Percentiles rank a stretch among this genome's conserved stretches.
These are phyloP conservation scores for Gaultheria prostrata DNA, from an alignment of 148 eudicot species.

Conservation along the genomic window DNA sequence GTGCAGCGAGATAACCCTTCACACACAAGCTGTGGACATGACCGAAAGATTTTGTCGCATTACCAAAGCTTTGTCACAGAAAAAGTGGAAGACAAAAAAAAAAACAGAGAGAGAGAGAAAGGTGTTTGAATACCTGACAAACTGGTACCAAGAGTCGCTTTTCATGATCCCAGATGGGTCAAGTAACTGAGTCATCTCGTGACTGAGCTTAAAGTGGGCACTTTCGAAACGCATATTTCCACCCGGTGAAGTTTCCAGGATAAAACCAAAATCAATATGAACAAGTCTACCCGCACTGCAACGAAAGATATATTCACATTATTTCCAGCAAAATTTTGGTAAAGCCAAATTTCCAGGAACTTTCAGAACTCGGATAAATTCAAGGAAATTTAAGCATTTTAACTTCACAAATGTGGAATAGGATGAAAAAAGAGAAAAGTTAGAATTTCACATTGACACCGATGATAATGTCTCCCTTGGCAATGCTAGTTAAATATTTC, in stretches of 20 bases:
- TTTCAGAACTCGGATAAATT: neutral
- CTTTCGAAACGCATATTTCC: conserved; percentile 97
- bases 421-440: neutral
- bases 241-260: conserved; percentile 96
- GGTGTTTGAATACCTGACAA: conserved; percentile 59
- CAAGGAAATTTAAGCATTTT: neutral
- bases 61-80: neutral
- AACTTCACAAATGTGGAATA: neutral
- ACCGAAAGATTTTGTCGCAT: neutral
- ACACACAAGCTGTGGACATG: conserved; percentile 70
- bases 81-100: neutral
- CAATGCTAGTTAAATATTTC: neutral
- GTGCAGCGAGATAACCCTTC: conserved; percentile 95
- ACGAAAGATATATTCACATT: conserved; percentile 1
- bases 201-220: conserved; percentile 97
- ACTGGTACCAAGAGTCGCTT: conserved; percentile 88
- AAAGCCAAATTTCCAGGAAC: neutral
- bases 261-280: conserved; percentile 97
- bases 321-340: neutral
- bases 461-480: neutral
- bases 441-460: neutral
- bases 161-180: conserved; percentile 98
- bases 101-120: neutral
- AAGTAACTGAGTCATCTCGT: conserved; percentile 98
- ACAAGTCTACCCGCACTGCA: conserved; percentile 92